These are phyloP conservation scores for Penicillium sp. DNA, from an alignment of 2,329 filamentous ascomycete species.

Conservation along the genomic window DNA sequence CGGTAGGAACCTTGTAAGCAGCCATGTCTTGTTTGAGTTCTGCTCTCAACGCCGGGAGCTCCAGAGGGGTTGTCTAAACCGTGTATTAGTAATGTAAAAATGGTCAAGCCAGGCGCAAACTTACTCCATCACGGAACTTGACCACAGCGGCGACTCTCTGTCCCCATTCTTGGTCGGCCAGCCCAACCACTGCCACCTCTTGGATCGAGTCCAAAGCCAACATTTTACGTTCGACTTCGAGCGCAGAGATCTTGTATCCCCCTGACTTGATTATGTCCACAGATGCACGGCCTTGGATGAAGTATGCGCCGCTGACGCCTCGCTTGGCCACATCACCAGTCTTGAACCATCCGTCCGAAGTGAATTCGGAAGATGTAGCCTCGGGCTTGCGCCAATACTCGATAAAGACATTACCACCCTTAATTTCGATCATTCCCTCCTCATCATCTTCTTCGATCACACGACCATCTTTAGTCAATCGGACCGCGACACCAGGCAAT, in stretches of 20 bases:
- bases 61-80: slow-evolving; percentile 30
- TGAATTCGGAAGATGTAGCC: slow-evolving; percentile 52
- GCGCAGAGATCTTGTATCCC: slow-evolving; percentile 60
- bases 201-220: slow-evolving; percentile 53
- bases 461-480: slow-evolving; percentile 45
- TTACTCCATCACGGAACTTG: slow-evolving; percentile 43
- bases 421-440: slow-evolving; percentile 50
- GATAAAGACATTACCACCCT: slow-evolving; percentile 46
- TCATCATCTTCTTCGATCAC: slow-evolving; percentile 38
- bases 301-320: slow-evolving; percentile 50
- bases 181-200: slow-evolving; percentile 59
- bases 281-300: slow-evolving; percentile 57
- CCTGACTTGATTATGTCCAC: slow-evolving; percentile 61
- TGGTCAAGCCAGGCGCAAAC: slow-evolving; percentile 4
- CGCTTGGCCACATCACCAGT: slow-evolving; percentile 52
- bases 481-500: slow-evolving; percentile 52
- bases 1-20: slow-evolving; percentile 90
- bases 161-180: slow-evolving; percentile 59
- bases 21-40: slow-evolving; percentile 60
- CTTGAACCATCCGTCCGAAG: slow-evolving; percentile 54
- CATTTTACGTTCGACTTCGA: slow-evolving; percentile 60
- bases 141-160: slow-evolving; percentile 61
- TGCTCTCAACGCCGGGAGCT: slow-evolving; percentile 37
- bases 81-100: not conserved
- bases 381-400: slow-evolving; percentile 52